phyloP scores from a whole-genome alignment of 257 asterid genomes.

The Solanum piurae region DNA sequence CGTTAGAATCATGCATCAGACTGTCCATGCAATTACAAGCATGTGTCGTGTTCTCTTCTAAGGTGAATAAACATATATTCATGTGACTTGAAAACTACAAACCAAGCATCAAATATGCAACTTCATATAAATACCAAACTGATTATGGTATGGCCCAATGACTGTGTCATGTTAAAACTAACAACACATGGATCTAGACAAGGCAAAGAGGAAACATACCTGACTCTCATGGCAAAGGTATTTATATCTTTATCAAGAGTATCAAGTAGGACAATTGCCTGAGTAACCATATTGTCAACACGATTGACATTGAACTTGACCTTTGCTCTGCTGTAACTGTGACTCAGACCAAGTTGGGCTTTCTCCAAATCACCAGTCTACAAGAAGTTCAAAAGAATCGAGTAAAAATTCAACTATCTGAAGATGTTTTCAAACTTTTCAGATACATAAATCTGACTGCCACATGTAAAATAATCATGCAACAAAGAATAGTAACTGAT shows the following conservation, averaged over 20 bases:
- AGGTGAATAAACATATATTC: neutral
- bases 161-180: neutral
- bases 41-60: neutral
- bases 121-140: neutral
- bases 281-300: conserved; percentile 95
- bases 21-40: neutral
- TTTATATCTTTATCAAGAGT: conserved; percentile 94
- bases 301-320: conserved; percentile 96
- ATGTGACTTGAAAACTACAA: neutral
- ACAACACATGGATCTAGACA: neutral
- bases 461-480: neutral
- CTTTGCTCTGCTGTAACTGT: conserved; percentile 95
- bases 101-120: neutral
- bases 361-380: conserved; percentile 90
- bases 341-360: conserved; percentile 94
- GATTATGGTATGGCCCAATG: neutral
- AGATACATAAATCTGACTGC: neutral
- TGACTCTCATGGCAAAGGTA: conserved; percentile 89
- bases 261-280: conserved; percentile 88
- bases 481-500: neutral
- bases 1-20: neutral
- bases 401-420: neutral
- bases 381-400: neutral
- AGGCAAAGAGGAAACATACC: conserved; percentile 32
- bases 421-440: neutral